phyloP scores from a whole-genome alignment of 2,329 filamentous ascomycete genomes.

The Remersonia thermophila region DNA sequence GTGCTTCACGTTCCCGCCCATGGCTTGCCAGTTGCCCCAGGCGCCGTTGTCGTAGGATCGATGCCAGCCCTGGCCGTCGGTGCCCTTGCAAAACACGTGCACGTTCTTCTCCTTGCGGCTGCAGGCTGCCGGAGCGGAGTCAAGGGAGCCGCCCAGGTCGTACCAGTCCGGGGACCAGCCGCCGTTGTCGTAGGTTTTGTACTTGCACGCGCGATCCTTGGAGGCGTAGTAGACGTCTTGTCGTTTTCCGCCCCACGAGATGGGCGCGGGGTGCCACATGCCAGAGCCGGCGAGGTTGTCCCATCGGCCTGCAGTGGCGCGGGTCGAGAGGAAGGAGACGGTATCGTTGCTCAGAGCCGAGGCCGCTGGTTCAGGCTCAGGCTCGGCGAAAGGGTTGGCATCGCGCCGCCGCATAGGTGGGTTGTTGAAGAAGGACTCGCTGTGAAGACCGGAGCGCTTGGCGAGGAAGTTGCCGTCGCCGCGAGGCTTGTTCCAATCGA shows the following conservation, averaged over 20 bases:
- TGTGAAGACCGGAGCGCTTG: constrained; percentile 6
- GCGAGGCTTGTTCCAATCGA: constrained; percentile 12
- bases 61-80: constrained; percentile 13
- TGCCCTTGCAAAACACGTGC: constrained; percentile 14
- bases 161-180: constrained; percentile 14
- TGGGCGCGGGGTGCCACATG: constrained; percentile 13
- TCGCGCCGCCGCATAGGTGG: constrained; percentile 1
- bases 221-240: constrained; percentile 17
- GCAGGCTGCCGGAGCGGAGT: constrained; percentile 11
- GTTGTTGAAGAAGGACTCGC: constrained; percentile 9
- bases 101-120: constrained; percentile 10
- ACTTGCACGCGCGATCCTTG: constrained; percentile 15
- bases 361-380: too few species aligned
- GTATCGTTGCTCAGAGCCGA: background rate
- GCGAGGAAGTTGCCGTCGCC: constrained; percentile 7
- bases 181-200: constrained; percentile 14
- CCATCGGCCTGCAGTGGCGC: constrained; percentile 12
- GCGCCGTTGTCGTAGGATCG: constrained; percentile 6
- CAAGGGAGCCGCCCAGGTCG: constrained; percentile 12
- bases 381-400: background rate
- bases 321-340: background rate
- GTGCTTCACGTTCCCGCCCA: constrained; percentile 20
- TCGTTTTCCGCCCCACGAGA: constrained; percentile 17
- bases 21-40: constrained; percentile 18
- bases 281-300: constrained; percentile 13